Evolutionary conservation across 2,329 filamentous ascomycete species (phyloP).

Genomic region (Clarireedia sp.): DNA sequence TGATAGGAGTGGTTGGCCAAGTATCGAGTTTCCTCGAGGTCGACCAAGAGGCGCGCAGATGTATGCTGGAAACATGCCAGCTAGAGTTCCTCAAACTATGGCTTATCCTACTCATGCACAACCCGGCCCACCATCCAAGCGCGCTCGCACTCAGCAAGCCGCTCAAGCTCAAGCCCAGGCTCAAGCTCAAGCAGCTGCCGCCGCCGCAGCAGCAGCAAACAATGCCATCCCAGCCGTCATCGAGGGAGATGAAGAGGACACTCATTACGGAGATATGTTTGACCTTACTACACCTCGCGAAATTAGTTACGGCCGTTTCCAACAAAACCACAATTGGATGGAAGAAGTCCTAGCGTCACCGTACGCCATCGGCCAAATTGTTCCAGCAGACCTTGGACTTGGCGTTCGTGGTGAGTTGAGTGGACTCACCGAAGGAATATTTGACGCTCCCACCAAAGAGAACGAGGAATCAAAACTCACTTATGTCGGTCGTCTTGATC

Average conservation of each 20-base stretch:
- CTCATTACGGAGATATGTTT: conserved; percentile 77
- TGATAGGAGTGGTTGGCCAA: conserved; percentile 84
- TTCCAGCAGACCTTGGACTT: conserved; percentile 77
- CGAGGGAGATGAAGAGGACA: conserved; percentile 74
- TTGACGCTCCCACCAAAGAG: conserved; percentile 56
- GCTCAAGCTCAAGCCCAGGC: not conserved
- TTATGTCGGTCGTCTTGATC: conserved; percentile 59
- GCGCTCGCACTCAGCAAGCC: conserved; percentile 29
- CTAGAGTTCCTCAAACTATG: conserved; percentile 43
- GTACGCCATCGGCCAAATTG: conserved; percentile 77
- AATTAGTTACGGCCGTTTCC: conserved; percentile 78
- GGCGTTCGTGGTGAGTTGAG: conserved; percentile 78
- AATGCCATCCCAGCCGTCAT: conserved; percentile 13
- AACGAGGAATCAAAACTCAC: conserved; percentile 23
- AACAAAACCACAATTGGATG: conserved; percentile 98
- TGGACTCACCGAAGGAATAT: conserved; percentile 74
- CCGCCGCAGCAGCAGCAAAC: conserved; percentile 14
- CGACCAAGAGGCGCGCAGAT: conserved; percentile 30
- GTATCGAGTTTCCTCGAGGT: conserved; percentile 61
- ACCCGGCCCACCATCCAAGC: conserved; percentile 46
- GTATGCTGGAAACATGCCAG: conserved; percentile 22
- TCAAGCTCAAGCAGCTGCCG: conserved; percentile 7
- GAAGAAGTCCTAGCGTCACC: conserved; percentile 91
- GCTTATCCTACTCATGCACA: conserved; percentile 48
- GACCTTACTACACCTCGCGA: conserved; percentile 85